These are phyloP conservation scores for Diaporthe aspalathi DNA, from an alignment of 2,329 filamentous ascomycete species.

Conservation along the genomic window DNA sequence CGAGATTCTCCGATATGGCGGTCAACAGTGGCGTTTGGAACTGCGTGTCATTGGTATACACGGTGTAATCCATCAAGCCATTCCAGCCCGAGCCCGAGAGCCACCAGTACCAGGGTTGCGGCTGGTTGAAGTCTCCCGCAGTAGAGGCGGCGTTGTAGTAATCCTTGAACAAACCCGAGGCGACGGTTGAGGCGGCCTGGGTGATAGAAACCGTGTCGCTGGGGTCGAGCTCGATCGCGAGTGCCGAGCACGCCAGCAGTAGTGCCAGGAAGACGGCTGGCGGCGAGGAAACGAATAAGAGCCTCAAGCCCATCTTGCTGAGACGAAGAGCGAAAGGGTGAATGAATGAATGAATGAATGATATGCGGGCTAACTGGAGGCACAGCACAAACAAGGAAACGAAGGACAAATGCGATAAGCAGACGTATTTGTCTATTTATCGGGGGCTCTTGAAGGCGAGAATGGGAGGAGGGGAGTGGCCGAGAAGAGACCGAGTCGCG, in stretches of 20 bases:
- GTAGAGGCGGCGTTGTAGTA: slow-evolving; percentile 47
- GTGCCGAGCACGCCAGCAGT: slow-evolving; percentile 40
- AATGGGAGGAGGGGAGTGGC: not conserved
- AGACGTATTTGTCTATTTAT: not conserved
- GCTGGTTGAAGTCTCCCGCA: slow-evolving; percentile 49
- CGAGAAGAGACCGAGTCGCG: not conserved
- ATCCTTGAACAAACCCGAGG: slow-evolving; percentile 45
- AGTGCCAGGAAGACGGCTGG: not conserved
- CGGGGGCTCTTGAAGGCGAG: not conserved
- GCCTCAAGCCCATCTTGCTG: slow-evolving; percentile 12
- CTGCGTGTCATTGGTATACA: slow-evolving; percentile 77
- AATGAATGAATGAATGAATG: slow-evolving; percentile 1
- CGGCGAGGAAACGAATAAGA: slow-evolving; percentile 12
- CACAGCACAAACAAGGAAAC: slow-evolving; percentile 2
- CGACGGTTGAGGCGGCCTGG: slow-evolving; percentile 43
- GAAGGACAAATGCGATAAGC: not conserved
- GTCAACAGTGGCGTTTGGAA: slow-evolving; percentile 77
- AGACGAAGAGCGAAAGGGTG: not conserved
- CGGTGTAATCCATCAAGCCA: slow-evolving; percentile 84
- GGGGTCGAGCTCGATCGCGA: slow-evolving; percentile 44
- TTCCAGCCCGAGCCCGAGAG: slow-evolving; percentile 49
- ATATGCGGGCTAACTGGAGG: not conserved
- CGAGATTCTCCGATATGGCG: slow-evolving; percentile 78
- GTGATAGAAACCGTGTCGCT: slow-evolving; percentile 44
- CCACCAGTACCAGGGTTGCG: slow-evolving; percentile 51